A percentile compares a stretch with the other conserved stretches of the same genome.
Evolutionary conservation across 129 eudicot genomes (phyloP).

Genomic region (Cynara cardunculus): DNA sequence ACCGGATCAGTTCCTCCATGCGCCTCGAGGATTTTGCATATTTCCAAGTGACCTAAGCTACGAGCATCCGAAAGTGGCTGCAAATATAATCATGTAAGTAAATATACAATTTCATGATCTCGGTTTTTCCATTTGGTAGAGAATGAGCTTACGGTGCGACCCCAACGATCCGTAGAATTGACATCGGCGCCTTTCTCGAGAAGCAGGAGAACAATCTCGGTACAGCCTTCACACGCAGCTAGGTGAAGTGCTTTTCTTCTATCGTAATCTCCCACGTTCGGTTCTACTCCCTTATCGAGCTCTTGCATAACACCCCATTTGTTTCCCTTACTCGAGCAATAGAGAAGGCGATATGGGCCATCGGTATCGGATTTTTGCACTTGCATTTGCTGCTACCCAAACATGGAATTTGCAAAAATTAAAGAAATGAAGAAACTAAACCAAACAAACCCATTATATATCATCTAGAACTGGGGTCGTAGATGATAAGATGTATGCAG

Average conservation of each 20-base stretch:
- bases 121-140: not conserved
- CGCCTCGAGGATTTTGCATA: conserved; percentile 54
- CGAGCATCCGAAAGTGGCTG: conserved; percentile 79
- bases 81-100: conserved; percentile 21
- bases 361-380: conserved; percentile 39
- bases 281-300: conserved; percentile 55
- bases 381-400: conserved; percentile 18
- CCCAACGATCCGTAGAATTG: conserved; percentile 70
- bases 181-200: conserved; percentile 70
- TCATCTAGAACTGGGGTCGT: not conserved
- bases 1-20: conserved; percentile 71
- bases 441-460: not conserved
- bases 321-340: conserved; percentile 69
- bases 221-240: conserved; percentile 73
- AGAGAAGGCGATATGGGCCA: conserved; percentile 54
- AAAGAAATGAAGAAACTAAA: not conserved
- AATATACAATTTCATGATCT: not conserved
- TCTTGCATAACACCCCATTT: conserved; percentile 65
- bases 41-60: conserved; percentile 49
- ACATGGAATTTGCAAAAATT: not conserved
- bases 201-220: conserved; percentile 57
- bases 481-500: not conserved
- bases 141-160: conserved; percentile 59
- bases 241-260: conserved; percentile 71
- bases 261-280: conserved; percentile 71